Evolutionary conservation across 768 basidiomycete species (phyloP).

Genomic region (Auricularia sp.): DNA sequence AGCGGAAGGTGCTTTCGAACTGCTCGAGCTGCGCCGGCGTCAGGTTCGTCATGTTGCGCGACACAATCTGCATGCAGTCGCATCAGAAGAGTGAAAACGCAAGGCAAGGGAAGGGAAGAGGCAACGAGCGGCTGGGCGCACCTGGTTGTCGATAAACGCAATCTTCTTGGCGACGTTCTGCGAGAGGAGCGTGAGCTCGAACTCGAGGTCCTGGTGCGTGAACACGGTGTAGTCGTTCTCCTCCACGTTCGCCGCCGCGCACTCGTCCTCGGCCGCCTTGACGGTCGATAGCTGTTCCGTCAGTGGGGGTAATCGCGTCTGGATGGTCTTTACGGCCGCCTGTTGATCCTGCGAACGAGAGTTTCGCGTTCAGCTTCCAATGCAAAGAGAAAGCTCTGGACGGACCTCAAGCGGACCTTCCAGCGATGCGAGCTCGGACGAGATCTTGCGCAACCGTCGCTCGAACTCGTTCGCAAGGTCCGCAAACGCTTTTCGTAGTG

Average conservation of each 20-base stretch:
- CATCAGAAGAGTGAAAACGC: neutral
- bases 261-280: conserved; percentile 56
- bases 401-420: conserved; percentile 67
- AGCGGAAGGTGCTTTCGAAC: conserved; percentile 93
- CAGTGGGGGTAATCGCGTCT: conserved; percentile 57
- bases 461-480: conserved; percentile 69
- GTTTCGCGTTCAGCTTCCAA: neutral
- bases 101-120: no score
- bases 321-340: conserved; percentile 49
- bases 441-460: conserved; percentile 50
- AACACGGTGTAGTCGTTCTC: conserved; percentile 95
- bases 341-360: conserved; percentile 53
- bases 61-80: conserved; percentile 50
- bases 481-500: conserved; percentile 67
- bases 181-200: conserved; percentile 75
- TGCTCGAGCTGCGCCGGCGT: conserved; percentile 94
- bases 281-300: conserved; percentile 38
- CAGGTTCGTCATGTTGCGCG: conserved; percentile 85
- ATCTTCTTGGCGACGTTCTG: conserved; percentile 81
- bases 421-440: conserved; percentile 61
- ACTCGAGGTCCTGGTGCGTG: conserved; percentile 78
- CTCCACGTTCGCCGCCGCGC: conserved; percentile 81
- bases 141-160: conserved; percentile 96
- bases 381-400: neutral
- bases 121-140: conserved; percentile 17